Conservation (phyloP, 208 protist species). For the Tritrichomonas foetus region DNA sequence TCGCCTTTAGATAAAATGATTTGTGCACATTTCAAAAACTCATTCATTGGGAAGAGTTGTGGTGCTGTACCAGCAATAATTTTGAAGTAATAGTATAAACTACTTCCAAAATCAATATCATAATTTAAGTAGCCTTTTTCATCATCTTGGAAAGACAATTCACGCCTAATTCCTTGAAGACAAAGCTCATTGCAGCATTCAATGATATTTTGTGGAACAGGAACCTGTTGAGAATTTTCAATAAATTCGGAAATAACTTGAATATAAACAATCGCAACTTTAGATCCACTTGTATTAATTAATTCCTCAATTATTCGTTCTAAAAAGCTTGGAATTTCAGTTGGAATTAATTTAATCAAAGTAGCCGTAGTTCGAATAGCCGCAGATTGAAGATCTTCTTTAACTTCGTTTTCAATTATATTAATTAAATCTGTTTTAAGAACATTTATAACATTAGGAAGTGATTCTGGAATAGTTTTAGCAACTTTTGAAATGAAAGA, state of each 20-base stretch:
- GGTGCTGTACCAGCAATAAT: not conserved
- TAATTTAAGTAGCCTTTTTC: not conserved
- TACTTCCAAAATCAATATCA: not conserved
- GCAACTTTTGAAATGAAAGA: not conserved
- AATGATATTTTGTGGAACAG: not conserved
- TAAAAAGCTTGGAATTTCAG: not conserved
- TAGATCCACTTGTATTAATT: not conserved
- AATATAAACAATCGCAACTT: not conserved
- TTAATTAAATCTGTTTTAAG: not conserved
- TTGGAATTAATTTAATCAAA: not conserved
- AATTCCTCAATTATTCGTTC: not conserved
- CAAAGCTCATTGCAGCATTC: not conserved
- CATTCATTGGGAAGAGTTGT: not conserved
- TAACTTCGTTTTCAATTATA: not conserved
- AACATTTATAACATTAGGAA: not conserved
- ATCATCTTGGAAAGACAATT: not conserved
- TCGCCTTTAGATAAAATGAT: not conserved
- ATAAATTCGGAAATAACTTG: not conserved
- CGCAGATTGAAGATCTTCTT: not conserved
- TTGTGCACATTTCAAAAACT: not conserved
- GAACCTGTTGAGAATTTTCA: not conserved
- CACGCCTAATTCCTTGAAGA: not conserved
- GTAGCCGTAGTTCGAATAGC: not conserved
- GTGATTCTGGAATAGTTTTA: not conserved
- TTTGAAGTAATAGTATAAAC: not conserved